These are phyloP conservation scores for Phytophthora pseudosyringae DNA, from an alignment of 352 stramenopile species.

Conservation along the genomic window DNA sequence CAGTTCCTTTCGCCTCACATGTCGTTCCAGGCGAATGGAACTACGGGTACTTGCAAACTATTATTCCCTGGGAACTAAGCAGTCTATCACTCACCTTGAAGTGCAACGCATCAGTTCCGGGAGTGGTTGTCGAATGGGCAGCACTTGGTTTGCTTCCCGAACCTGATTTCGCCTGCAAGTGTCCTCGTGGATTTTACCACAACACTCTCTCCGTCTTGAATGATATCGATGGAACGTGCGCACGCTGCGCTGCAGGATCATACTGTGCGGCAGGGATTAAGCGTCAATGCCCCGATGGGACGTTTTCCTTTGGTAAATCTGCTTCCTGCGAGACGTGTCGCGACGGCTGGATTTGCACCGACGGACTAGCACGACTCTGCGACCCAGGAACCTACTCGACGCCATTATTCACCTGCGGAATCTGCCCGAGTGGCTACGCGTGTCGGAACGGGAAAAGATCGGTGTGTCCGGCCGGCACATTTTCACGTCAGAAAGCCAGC, in stretches of 20 bases:
- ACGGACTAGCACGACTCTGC: constrained; percentile 58
- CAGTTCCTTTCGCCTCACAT: constrained; percentile 18
- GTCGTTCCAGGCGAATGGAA: constrained; percentile 34
- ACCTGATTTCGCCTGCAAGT: constrained; percentile 58
- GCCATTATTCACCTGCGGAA: constrained; percentile 37
- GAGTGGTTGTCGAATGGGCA: constrained; percentile 53
- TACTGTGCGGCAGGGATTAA: constrained; percentile 68
- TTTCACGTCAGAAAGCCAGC: constrained; percentile 47
- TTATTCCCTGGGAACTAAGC: constrained; percentile 50
- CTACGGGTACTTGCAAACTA: constrained; percentile 41
- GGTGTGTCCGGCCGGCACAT: constrained; percentile 49
- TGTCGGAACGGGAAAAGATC: constrained; percentile 67
- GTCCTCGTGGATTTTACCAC: constrained; percentile 64
- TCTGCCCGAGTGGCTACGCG: constrained; percentile 56
- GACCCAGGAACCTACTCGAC: constrained; percentile 62
- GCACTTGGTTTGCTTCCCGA: constrained; percentile 61
- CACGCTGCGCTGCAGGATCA: constrained; percentile 63
- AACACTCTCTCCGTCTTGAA: constrained; percentile 21
- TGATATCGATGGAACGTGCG: constrained; percentile 31
- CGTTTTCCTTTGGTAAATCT: constrained; percentile 69
- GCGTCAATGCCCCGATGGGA: constrained; percentile 46
- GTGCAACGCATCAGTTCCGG: constrained; percentile 50
- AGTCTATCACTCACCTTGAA: constrained; percentile 38
- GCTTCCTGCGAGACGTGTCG: constrained; percentile 58
- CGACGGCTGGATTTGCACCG: constrained; percentile 68